phyloP scores from a whole-genome alignment of 2,329 filamentous ascomycete genomes.

The Penicillium decumbens region DNA sequence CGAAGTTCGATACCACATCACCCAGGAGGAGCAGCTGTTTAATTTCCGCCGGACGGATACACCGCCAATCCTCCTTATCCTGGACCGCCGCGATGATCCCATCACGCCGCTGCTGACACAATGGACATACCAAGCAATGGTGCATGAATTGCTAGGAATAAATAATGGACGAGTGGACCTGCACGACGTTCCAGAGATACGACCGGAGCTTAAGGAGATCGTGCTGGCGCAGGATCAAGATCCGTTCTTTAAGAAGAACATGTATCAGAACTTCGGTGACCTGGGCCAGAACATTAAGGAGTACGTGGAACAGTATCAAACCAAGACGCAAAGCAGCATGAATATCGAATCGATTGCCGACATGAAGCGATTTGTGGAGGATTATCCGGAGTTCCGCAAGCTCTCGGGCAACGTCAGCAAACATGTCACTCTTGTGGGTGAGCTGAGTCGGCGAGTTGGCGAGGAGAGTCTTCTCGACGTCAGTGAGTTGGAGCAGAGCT shows the following conservation, averaged over 20 bases:
- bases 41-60: slow-evolving; percentile 95
- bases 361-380: slow-evolving; percentile 99
- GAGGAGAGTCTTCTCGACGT: slow-evolving; percentile 88
- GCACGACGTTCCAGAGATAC: slow-evolving; percentile 73
- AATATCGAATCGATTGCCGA: slow-evolving; percentile 96
- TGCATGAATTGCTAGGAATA: slow-evolving; percentile 91
- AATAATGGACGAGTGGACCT: slow-evolving; percentile 91
- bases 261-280: slow-evolving; percentile 97
- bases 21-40: slow-evolving; percentile 93
- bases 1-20: slow-evolving; percentile 87
- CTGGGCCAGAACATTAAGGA: slow-evolving; percentile 95
- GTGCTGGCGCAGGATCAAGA: slow-evolving; percentile 95
- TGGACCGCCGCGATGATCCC: slow-evolving; percentile 90
- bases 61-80: slow-evolving; percentile 80
- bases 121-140: slow-evolving; percentile 99
- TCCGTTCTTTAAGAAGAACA: slow-evolving; percentile 98
- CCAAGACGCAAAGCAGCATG: slow-evolving; percentile 91
- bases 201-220: slow-evolving; percentile 86
- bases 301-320: slow-evolving; percentile 97
- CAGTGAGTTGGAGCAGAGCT: slow-evolving; percentile 91
- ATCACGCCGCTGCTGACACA: slow-evolving; percentile 91
- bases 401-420: slow-evolving; percentile 98
- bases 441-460: slow-evolving; percentile 81
- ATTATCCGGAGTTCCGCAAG: slow-evolving; percentile 96
- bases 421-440: slow-evolving; percentile 91